Base-by-base conservation (phyloP, 2,329 filamentous ascomycete species). In the Phyllosticta citrichinensis region DNA sequence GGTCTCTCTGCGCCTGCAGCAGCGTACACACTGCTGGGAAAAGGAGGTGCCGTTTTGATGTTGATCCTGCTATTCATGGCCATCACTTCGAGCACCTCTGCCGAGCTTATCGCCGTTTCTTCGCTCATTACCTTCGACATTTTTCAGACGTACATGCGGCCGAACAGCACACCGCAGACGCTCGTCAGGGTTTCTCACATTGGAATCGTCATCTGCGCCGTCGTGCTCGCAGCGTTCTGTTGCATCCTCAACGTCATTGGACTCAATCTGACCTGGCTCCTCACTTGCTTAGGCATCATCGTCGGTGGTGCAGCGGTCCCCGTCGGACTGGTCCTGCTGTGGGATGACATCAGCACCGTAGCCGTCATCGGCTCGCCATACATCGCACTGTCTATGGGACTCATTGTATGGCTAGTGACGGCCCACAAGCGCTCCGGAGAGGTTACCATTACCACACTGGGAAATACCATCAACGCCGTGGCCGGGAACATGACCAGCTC, bases 121-220 rank as follows among this genome's bases (percentile, higher is more conserved):
- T 81, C 79, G 0, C 81, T 82, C 56, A 76, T 82, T 54, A 79
- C 75, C 54, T 83, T 82, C 56, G 80, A 82, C 52, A 79, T 82
- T 1, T 82, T 81, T 65, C 73, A 79, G 0, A 75, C 76, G 19
- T 82, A 82, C 62, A 73, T 81, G 63, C 80, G 81, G 55, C 72
- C 69, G 4, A 63, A 63, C 0, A 80, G 80, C 0, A 76, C 74
- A 0, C 79, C 82, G 56, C 66, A 68, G 0, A 76, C 82, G 25
- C 71, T 81, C 0, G 82, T 83, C 50, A 75, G 75, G 0, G 78
- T 77, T 70, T 80, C 76, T 53, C 81, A 83, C 62, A 76, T 79
- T 10, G 79, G 79, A 0, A 80, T 83, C 1, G 80, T 83, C 61
- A 77, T 79, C 0, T 79, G 80, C 0, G 76, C 73, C 0, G 81